Evolutionary conservation across 768 basidiomycete genomes (phyloP).

Genomic region (Sarcodon sp.): DNA sequence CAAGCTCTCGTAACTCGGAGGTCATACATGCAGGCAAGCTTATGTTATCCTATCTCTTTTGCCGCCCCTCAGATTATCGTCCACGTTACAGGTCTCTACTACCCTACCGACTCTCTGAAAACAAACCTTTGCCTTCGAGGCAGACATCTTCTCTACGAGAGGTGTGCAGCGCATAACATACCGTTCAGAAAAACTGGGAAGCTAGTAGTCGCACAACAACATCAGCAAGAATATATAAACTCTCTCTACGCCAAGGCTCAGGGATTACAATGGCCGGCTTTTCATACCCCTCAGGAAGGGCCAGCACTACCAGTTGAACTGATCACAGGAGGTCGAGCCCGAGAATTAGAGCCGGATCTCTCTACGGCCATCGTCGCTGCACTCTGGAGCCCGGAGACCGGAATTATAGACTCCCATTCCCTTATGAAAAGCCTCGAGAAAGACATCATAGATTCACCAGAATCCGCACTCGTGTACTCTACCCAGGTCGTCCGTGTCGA

Average conservation of each 20-base stretch:
- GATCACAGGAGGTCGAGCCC: conserved; percentile 53
- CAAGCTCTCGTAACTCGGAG: conserved; percentile 85
- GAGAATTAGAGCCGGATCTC: conserved; percentile 75
- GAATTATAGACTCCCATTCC: conserved; percentile 80
- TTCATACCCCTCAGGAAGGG: conserved; percentile 17
- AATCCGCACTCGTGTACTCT: conserved; percentile 58
- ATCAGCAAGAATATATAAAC: conserved; percentile 62
- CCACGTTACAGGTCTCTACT: conserved; percentile 54
- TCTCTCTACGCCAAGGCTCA: conserved; percentile 51
- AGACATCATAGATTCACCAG: conserved; percentile 63
- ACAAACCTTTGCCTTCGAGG: conserved; percentile 80
- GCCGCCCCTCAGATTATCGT: background rate
- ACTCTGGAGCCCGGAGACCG: conserved; percentile 76
- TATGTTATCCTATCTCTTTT: background rate
- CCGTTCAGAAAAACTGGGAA: conserved; percentile 72
- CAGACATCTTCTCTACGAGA: conserved; percentile 69
- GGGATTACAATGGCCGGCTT: conserved; percentile 34
- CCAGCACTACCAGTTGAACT: conserved; percentile 50
- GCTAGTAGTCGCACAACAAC: conserved; percentile 68
- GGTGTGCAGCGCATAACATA: conserved; percentile 50
- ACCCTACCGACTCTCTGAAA: conserved; percentile 74
- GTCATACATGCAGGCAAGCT: conserved; percentile 78
- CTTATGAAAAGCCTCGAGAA: conserved; percentile 76
- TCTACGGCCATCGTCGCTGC: conserved; percentile 56
- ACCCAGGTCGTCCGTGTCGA: conserved; percentile 85